A percentile compares a stretch with the other conserved stretches of the same genome.
Evolutionary conservation across 371 early-diverging fungal genomes (phyloP).

Genomic region (Entomophthora muscae): DNA sequence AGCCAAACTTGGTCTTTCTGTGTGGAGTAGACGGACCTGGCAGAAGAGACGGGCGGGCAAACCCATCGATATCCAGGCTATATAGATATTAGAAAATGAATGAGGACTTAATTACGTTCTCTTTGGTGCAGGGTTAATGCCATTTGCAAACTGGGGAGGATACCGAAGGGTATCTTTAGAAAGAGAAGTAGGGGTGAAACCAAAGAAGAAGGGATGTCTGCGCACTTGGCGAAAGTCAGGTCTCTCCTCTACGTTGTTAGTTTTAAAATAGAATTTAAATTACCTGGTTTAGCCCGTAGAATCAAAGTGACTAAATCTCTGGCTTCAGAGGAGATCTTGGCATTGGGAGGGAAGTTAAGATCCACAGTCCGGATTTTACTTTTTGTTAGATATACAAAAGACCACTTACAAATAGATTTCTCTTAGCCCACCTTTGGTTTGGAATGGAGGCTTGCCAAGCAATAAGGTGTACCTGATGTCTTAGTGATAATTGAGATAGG

Average conservation of each 20-base stretch:
- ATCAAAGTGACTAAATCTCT: conserved; percentile 57
- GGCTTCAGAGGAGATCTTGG: conserved; percentile 46
- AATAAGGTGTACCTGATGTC: conserved; percentile 68
- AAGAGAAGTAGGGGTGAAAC: background rate
- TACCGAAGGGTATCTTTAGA: background rate
- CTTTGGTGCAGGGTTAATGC: background rate
- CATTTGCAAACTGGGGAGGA: background rate
- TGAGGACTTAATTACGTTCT: background rate
- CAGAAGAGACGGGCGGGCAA: background rate
- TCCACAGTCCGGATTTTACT: conserved; percentile 58
- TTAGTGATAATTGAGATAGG: background rate
- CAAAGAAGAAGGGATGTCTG: conserved; percentile 21
- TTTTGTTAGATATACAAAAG: background rate
- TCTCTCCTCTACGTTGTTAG: conserved; percentile 12
- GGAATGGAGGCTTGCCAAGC: conserved; percentile 93
- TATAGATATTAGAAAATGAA: no score
- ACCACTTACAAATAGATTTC: background rate
- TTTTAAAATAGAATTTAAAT: background rate
- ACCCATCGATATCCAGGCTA: background rate
- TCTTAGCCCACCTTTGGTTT: conserved; percentile 22
- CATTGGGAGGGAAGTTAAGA: conserved; percentile 61
- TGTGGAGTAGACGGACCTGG: background rate
- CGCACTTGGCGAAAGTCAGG: conserved; percentile 21
- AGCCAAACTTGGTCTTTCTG: background rate
- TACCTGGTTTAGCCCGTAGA: conserved; percentile 54